Base-by-base conservation (phyloP, 495 filamentous ascomycete species). In the Letharia columbiana region DNA sequence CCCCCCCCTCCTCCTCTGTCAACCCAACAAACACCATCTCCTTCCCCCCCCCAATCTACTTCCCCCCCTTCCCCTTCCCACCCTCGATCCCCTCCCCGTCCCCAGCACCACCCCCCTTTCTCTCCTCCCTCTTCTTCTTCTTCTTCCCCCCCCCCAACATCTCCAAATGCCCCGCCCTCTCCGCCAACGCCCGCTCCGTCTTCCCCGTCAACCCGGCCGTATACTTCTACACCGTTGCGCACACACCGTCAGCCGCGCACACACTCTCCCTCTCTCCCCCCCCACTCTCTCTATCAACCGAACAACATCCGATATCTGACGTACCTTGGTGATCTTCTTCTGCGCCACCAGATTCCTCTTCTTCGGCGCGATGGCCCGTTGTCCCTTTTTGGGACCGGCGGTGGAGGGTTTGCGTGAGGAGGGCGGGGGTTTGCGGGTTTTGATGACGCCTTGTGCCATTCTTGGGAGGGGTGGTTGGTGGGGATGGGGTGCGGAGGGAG, bases 341-440 rank as follows among this genome's bases (percentile, higher is more conserved):
- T 83, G 77, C 71, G 82, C 81, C 40, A 87, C 81, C 45, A 90
- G 75, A 4, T 74, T 72, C 31, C 79, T 74, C 67, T 88, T 91
- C 77, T 88, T 89, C 9, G 89, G 89, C 31, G 87, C 87, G 60
- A 91, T 87, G 54, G 84, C 79, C 20, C 84, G 76, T 13, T 77
- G 72, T 33, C 87, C 86, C 68, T 81, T 84, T 73, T 86, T 86
- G 20, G 83, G 69, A 13, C 69, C 67, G 59, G 68, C 59, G 41
- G 62, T 70, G 35, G 69, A 64, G 63, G 62, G 63, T 64, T 67
- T 73, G 57, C 4, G 11, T 12, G 31, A 17, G 10, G 42, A 39
- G 33, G 56, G 42, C 17, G 64, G 60, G 52, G 68, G 35, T 60
- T 69, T 73, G 68, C 65, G 15, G 31, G 68, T 71, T 31, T 76